A percentile compares a stretch with the other conserved stretches of the same genome.
Conservation (phyloP, 257 asterid genomes). For the Rauvolfia tetraphylla region DNA sequence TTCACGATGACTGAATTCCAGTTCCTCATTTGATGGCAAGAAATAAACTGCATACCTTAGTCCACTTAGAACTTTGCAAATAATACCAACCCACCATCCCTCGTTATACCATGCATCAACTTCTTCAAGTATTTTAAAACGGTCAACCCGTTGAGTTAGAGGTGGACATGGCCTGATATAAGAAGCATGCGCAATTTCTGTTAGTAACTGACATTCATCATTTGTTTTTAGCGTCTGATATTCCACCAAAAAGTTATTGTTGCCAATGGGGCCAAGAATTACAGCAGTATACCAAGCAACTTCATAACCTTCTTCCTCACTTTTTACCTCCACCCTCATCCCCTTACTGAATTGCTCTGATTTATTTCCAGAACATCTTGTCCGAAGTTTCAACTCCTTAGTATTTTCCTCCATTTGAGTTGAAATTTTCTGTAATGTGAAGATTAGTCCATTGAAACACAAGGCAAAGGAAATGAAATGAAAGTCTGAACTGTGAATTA, state of each 20-base stretch:
- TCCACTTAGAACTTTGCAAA: conserved; percentile 44
- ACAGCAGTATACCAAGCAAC: conserved; percentile 64
- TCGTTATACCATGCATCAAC: conserved; percentile 71
- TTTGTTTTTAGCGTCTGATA: conserved; percentile 53
- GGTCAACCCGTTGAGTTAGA: conserved; percentile 22
- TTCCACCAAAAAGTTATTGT: conserved; percentile 43
- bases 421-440: conserved; percentile 30
- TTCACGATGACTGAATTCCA: conserved; percentile 38
- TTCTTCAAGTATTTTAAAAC: conserved; percentile 47
- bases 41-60: conserved; percentile 48
- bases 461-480: not conserved
- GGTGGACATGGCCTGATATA: conserved; percentile 61
- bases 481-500: not conserved
- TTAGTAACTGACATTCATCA: conserved; percentile 37
- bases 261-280: conserved; percentile 28
- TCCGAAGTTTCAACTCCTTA: conserved; percentile 26
- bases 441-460: conserved; percentile 4
- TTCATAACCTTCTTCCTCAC: conserved; percentile 60
- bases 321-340: conserved; percentile 61
- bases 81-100: conserved; percentile 78
- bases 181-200: conserved; percentile 36
- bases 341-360: conserved; percentile 37
- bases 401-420: conserved; percentile 23
- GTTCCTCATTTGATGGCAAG: conserved; percentile 56
- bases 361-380: conserved; percentile 26